These are phyloP conservation scores for Ceratocystis variospora DNA, from an alignment of 2,329 filamentous ascomycete genomes.

Conservation along the genomic window DNA sequence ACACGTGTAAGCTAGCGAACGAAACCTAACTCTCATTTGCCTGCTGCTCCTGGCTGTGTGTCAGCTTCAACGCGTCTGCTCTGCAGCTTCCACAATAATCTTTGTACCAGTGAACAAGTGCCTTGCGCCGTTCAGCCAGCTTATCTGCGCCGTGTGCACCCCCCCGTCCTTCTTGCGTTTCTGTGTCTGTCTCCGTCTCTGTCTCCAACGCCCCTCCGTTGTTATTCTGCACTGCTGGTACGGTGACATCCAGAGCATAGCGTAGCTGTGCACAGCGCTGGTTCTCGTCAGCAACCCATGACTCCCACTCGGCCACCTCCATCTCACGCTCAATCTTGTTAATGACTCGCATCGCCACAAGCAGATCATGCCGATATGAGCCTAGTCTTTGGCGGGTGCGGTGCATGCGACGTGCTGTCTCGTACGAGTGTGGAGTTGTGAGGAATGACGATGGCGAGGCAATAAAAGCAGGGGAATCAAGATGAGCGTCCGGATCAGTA, in stretches of 20 bases:
- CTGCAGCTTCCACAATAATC: slow-evolving; percentile 45
- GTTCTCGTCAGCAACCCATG: slow-evolving; percentile 74
- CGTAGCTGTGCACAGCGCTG: slow-evolving; percentile 53
- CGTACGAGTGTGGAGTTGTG: slow-evolving; percentile 34
- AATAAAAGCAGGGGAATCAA: slow-evolving; percentile 37
- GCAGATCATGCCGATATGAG: slow-evolving; percentile 71
- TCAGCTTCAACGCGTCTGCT: slow-evolving; percentile 29
- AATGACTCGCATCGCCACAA: slow-evolving; percentile 80
- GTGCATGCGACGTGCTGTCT: slow-evolving; percentile 47
- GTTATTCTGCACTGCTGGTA: too few relatives aligned
- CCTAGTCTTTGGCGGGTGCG: slow-evolving; percentile 73
- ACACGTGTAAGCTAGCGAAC: too few relatives aligned
- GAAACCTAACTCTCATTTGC: neutral
- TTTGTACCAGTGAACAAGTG: slow-evolving; percentile 36
- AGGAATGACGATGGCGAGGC: slow-evolving; percentile 29
- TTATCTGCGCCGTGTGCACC: slow-evolving; percentile 25
- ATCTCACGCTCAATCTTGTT: slow-evolving; percentile 83
- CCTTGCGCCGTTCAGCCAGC: slow-evolving; percentile 26
- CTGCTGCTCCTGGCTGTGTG: slow-evolving; percentile 17
- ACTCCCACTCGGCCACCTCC: slow-evolving; percentile 78
- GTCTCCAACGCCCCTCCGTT: neutral
- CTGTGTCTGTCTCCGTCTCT: slow-evolving; percentile 21
- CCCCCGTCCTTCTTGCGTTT: slow-evolving; percentile 26
- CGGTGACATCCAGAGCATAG: slow-evolving; percentile 1
- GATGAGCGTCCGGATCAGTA: slow-evolving; percentile 44